Evolutionary conservation across 768 basidiomycete species (phyloP).

Genomic region (Tylopilus intermedius): DNA sequence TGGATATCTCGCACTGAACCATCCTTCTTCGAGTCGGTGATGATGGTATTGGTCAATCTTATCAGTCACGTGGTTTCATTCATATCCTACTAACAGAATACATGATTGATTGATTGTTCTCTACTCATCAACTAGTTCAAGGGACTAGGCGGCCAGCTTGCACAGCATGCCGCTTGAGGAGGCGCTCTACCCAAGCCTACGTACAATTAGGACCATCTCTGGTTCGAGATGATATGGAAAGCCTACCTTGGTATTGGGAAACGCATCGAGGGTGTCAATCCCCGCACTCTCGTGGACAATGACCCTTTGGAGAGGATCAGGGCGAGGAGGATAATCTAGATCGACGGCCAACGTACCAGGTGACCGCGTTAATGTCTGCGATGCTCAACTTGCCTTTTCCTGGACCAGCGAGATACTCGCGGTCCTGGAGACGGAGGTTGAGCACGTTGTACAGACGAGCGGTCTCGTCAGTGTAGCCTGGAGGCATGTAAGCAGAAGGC

Average conservation of each 20-base stretch:
- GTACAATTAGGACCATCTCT: neutral
- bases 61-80: conserved; percentile 14
- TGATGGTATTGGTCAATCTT: conserved; percentile 7
- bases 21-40: neutral
- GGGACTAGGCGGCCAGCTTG: conserved; percentile 21
- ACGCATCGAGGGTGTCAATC: conserved; percentile 56
- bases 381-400: conserved; percentile 62
- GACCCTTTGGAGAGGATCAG: conserved; percentile 44
- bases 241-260: conserved; percentile 55
- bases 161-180: conserved; percentile 19
- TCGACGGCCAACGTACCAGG: conserved; percentile 43
- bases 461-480: conserved; percentile 77
- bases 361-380: conserved; percentile 65
- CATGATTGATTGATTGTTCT: too few species aligned
- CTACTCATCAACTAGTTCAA: neutral
- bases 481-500: conserved; percentile 13
- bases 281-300: conserved; percentile 42
- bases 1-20: conserved; percentile 13
- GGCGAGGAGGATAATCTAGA: neutral
- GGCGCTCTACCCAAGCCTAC: conserved; percentile 31
- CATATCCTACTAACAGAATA: neutral
- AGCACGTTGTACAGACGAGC: conserved; percentile 80
- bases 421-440: conserved; percentile 62
- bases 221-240: neutral
- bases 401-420: conserved; percentile 81